Percentiles rank a stretch among this genome's conserved stretches.
phyloP scores from a whole-genome alignment of 495 filamentous ascomycete genomes.

The Penicilliopsis zonata region DNA sequence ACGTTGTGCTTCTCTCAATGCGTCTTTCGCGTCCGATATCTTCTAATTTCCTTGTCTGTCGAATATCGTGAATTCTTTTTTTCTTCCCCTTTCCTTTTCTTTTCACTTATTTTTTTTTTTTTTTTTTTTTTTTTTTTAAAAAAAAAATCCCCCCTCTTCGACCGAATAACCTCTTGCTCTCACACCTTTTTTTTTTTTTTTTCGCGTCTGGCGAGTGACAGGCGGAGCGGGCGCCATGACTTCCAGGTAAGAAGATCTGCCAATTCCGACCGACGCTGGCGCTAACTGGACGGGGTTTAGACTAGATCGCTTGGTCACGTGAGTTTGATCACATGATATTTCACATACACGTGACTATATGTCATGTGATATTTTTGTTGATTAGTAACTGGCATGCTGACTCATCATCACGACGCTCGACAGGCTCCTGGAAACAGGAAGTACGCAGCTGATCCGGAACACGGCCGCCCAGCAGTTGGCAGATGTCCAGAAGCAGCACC shows the following conservation, averaged over 20 bases:
- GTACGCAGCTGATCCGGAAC: constrained; percentile 85
- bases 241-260: constrained; percentile 34
- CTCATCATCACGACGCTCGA: constrained; percentile 10
- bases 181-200: constrained; percentile 5
- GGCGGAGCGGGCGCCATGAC: constrained; percentile 30
- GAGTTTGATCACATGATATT: constrained; percentile 44
- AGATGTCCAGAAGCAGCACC: constrained; percentile 94
- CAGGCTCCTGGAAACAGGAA: constrained; percentile 91
- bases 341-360: too few relatives aligned
- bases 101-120: neutral
- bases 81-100: neutral
- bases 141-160: neutral
- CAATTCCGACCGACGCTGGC: constrained; percentile 19
- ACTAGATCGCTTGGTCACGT: constrained; percentile 91
- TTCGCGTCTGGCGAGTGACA: constrained; percentile 9
- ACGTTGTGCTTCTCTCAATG: neutral
- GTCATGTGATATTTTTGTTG: neutral
- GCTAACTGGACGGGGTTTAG: constrained; percentile 36
- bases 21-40: neutral
- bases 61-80: constrained; percentile 4
- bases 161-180: neutral
- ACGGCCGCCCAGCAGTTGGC: constrained; percentile 93
- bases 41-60: neutral
- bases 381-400: too few relatives aligned
- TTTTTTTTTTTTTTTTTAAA: constrained; percentile 1